These are phyloP conservation scores for Solanum aculeatissimum DNA, from an alignment of 305 asterid genomes.

Conservation along the genomic window DNA sequence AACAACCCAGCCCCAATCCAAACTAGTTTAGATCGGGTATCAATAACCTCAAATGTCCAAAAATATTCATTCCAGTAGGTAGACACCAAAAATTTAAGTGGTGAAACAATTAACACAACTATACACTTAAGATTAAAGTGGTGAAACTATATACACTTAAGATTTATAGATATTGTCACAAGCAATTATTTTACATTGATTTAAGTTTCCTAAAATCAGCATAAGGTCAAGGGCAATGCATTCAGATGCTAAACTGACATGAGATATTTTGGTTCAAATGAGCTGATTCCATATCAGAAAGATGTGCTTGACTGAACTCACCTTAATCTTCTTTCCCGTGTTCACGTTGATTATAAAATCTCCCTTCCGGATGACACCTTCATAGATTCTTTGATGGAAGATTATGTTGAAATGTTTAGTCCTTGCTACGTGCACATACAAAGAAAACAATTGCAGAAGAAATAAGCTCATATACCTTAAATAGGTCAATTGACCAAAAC, in stretches of 20 bases:
- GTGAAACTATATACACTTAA: neutral
- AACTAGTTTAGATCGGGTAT: neutral
- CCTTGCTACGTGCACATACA: neutral
- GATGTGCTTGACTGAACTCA: conserved; percentile 9
- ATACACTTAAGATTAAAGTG: neutral
- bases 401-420: neutral
- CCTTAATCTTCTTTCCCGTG: conserved; percentile 96
- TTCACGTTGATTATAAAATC: conserved; percentile 78
- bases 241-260: neutral
- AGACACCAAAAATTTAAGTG: neutral
- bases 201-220: neutral
- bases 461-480: conserved; percentile 45
- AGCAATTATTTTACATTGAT: neutral
- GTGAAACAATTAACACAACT: neutral
- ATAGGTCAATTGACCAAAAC: conserved; percentile 93
- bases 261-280: neutral
- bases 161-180: neutral
- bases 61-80: neutral
- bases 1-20: neutral
- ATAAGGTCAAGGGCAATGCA: neutral
- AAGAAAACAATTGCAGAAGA: neutral
- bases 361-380: conserved; percentile 92
- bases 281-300: conserved; percentile 1
- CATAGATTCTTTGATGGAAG: conserved; percentile 64
- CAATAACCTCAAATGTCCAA: neutral